Evolutionary conservation across 108 stramenopile genomes (phyloP), one percentile per base, ranked within the genome.

Genomic region (Cyclotella atomus): DNA sequence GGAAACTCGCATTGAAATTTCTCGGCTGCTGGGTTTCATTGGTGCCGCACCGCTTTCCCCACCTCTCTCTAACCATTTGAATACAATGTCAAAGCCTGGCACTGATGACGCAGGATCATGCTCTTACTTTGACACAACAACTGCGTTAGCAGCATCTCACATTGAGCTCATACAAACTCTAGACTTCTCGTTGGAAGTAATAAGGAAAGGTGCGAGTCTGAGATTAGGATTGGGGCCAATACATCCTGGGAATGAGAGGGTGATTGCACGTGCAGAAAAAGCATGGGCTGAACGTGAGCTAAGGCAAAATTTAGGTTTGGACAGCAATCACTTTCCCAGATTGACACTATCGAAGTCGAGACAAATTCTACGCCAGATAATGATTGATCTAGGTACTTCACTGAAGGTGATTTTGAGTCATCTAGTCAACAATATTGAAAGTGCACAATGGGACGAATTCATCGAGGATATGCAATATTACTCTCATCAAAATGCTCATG

Each of bases 371-470:
- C 62, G 71, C 56, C 50, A 64, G 32, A 66, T 59, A 28, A 81
- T 73, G 32, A 49, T 57, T 28, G 79, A 73, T 54, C 79, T 73
- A 47, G 71, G 72, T 15, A 50, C 10, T 5, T 73, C 68, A 1
- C 27, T 81, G 15, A 71, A 50, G 23, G 43, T 24, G 16, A 25
- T 56, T 20, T 28, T 81, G 0, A 23, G 14, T 17, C 1, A 14
- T 34, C n/a, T n/a, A n/a, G 35, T 15, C 2, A 23, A 30, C 47
- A 10, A 32, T 0, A n/a, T 19, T 3, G 30, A 29, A 19, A 3
- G 0, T 46, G 17, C 28, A 36, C 67, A 66, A 47, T 81, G 80
- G 80, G 60, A 81, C 17, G 73, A 65, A 23, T 81, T 75, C 50
- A 34, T 50, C 0, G 33, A 53, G 20, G 80, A 81, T 52, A 45